Evolutionary conservation across 78 protist species (phyloP).

Genomic region (Planoprotostelium fungivorum): DNA sequence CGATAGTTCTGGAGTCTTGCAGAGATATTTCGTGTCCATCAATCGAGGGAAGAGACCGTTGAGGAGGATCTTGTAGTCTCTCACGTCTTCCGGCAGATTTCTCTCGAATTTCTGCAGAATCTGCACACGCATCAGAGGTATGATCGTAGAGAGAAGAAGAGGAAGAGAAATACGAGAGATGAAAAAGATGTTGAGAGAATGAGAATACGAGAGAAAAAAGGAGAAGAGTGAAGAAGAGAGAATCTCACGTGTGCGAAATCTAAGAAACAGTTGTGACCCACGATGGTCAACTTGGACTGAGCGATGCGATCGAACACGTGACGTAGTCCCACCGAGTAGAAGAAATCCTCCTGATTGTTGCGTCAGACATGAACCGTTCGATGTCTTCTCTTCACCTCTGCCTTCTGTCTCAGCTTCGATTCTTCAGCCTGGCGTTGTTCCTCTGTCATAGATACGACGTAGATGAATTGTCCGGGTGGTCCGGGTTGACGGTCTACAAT

Average conservation of each 20-base stretch:
- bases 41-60: neutral
- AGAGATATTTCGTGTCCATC: no score
- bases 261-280: neutral
- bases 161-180: no score
- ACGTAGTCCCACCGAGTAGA: neutral
- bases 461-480: neutral
- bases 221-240: no score
- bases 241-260: neutral
- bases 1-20: no score
- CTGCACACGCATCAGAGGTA: no score
- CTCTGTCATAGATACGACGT: neutral
- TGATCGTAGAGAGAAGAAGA: no score
- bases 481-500: neutral
- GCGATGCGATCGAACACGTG: neutral
- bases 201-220: no score
- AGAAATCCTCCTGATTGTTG: neutral
- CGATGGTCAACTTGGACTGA: neutral
- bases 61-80: neutral
- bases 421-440: neutral
- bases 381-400: no score
- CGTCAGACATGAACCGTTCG: neutral
- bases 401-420: no score
- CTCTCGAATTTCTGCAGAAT: neutral
- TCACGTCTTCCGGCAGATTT: neutral
- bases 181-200: no score